Base-by-base conservation (phyloP, 2,329 filamentous ascomycete genomes). In the Penicillium sclerotigenum region DNA sequence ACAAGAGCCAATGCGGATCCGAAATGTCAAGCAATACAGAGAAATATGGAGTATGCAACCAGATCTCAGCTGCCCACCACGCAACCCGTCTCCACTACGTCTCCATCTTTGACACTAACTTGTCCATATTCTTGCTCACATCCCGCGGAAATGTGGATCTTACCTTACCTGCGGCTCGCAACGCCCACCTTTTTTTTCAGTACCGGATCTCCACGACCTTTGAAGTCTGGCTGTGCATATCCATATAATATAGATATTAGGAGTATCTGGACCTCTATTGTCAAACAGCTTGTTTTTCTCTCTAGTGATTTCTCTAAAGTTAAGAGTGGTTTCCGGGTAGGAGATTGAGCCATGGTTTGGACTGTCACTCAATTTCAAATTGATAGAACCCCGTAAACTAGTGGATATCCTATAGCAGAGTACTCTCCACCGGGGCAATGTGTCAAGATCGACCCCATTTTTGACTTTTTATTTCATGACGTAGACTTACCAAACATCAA, bases 101-200 rank as follows among this genome's bases (percentile, higher is more conserved):
- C 24, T 45, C 33, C 28, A 41, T 37, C 18, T 9, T 37, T 26
- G 40, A 13, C 11, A 34, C 20, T 42, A 22, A 54, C 29, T 48
- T 54, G 58, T 61, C 58, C 51, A 52, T 58, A 54, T 54, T 59
- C 57, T 59, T 63, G 53, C 57, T 49, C 56, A 54, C 57, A 59
- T 59, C 56, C 56, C 43, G 60, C 26, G 56, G 40, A 56, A 64
- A 62, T 61, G 58, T 65, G 60, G 63, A 58, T 60, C 54, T 37
- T 54, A 37, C 47, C 47, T 60, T 59, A 47, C 34, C 28, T 40
- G 52, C 41, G 55, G 55, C 54, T 60, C 47, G 28, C 33, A 24
- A 51, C 24, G 55, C 51, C 51, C 58, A 47, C 52, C 54, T 60
- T 52, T 45, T 48, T 41, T 24, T 3, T 2, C 48, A 31, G 26